These are phyloP conservation scores for Aspergillus spinulosporus DNA, from an alignment of 2,329 filamentous ascomycete species.

Conservation along the genomic window DNA sequence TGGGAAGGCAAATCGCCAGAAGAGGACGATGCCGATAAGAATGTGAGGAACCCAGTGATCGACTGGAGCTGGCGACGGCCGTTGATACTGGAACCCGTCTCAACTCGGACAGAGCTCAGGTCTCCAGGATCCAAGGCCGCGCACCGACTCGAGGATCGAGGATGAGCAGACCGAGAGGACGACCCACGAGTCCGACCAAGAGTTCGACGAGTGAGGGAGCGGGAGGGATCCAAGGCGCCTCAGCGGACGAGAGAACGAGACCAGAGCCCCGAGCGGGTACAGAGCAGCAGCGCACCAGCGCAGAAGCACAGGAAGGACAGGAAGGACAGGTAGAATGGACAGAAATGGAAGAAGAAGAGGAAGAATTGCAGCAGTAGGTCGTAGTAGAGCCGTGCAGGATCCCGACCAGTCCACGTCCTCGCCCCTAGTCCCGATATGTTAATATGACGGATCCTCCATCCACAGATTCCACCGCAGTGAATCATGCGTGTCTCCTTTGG, in stretches of 20 bases:
- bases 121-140: constrained; percentile 4
- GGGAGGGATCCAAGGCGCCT: too few relatives aligned
- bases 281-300: constrained; percentile 9
- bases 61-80: neutral
- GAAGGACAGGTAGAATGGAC: constrained; percentile 16
- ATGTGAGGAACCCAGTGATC: constrained; percentile 15
- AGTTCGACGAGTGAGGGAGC: too few relatives aligned
- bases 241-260: too few relatives aligned
- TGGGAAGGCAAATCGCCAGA: too few relatives aligned
- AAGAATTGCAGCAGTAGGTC: neutral
- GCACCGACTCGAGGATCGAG: too few relatives aligned
- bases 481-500: neutral
- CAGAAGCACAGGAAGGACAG: constrained; percentile 14
- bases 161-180: too few relatives aligned
- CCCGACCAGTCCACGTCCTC: constrained; percentile 35
- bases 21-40: constrained; percentile 15
- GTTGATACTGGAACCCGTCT: neutral
- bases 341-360: constrained; percentile 16
- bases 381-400: constrained; percentile 32
- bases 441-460: constrained; percentile 43
- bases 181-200: too few relatives aligned
- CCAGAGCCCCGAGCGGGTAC: constrained; percentile 2
- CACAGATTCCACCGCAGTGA: constrained; percentile 13
- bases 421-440: constrained; percentile 44
- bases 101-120: too few relatives aligned